A percentile compares a stretch with the other conserved stretches of the same genome.
These are phyloP conservation scores for Gossypium sturtianum DNA, from an alignment of 345 rosid species.

Conservation along the genomic window DNA sequence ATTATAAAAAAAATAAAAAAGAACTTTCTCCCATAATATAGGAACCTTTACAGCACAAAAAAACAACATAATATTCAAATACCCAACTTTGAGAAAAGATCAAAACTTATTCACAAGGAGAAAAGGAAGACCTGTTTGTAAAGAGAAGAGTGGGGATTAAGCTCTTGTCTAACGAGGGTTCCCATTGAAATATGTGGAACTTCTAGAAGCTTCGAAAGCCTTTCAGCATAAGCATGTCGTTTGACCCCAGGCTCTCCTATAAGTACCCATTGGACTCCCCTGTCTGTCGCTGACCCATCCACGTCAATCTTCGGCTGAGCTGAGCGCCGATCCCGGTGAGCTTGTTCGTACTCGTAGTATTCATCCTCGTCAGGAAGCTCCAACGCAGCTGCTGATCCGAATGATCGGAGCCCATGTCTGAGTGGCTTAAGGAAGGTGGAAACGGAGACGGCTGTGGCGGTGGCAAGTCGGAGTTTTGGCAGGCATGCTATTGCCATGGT, in stretches of 20 bases:
- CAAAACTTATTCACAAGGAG: neutral
- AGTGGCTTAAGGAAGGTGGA: conserved; percentile 11
- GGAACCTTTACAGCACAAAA: neutral
- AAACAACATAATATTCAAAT: neutral
- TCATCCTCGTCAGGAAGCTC: conserved; percentile 40
- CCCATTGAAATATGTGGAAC: conserved; percentile 97
- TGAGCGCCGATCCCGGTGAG: conserved; percentile 9
- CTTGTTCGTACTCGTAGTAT: conserved; percentile 32
- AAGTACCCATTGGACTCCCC: conserved; percentile 96
- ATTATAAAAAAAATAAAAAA: neutral
- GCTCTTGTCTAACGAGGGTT: conserved; percentile 77
- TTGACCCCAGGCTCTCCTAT: conserved; percentile 74
- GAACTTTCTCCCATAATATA: neutral
- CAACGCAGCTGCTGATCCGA: conserved; percentile 65
- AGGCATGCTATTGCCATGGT: conserved; percentile 68
- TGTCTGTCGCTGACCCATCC: conserved; percentile 39
- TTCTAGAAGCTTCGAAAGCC: conserved; percentile 68
- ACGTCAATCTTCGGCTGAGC: conserved; percentile 23
- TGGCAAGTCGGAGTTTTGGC: conserved; percentile 34
- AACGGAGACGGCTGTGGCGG: neutral
- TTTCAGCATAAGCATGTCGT: conserved; percentile 73
- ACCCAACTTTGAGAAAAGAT: neutral
- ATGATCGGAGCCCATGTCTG: conserved; percentile 29
- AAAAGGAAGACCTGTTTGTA: conserved; percentile 48
- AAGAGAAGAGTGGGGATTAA: conserved; percentile 63